Evolutionary conservation across 2,329 filamentous ascomycete species (phyloP), one percentile per base, ranked within the genome.

Genomic region (Nemania bipapillata): DNA sequence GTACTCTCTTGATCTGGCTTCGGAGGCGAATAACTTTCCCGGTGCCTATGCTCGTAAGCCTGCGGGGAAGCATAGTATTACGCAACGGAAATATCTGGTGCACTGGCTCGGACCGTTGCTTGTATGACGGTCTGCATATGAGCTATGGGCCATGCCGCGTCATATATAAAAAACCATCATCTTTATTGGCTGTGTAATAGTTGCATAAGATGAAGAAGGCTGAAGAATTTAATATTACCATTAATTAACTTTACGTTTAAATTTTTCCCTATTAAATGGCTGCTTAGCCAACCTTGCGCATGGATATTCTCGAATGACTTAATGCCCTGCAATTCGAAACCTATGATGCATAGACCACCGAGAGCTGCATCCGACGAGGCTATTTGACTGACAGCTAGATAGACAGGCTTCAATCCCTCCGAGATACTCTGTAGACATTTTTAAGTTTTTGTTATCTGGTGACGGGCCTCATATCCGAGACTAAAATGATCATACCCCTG

Each of bases 21-120:
- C 17, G 45, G 57, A 65, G 53, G 63, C 53, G 57, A 45, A 53
- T 58, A 66, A 69, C 62, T 52, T 59, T 64, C 35, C 32, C 30
- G 52, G 17, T 59, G 61, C 37, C 49, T 26, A 49, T 32, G 40
- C 42, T 22, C 15, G 59, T 49, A 20, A 26, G 52, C 53, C n/a
- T 62, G 62, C 62, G 65, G 65, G 66, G 66, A 63, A 63, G 26
- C n/a, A 63, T 63, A 49, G 22, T 22, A 69, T 69, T 67, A 69
- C 67, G 67, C 58, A 66, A 69, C 59, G 22, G 28, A 15, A 69
- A 66, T 55, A n/a, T 45, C 4, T n/a, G 40, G 15, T n/a, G 20
- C 20, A 15, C 37, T 12, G 9, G 37, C 37, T 40, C 40, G 40
- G 3, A 7, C 40, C 40, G 20, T 45, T n/a, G 2, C 7, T 15